Evolutionary conservation across 2,329 filamentous ascomycete genomes (phyloP), one percentile per base, ranked within the genome.

Genomic region (Colletotrichum neosansevieriae): DNA sequence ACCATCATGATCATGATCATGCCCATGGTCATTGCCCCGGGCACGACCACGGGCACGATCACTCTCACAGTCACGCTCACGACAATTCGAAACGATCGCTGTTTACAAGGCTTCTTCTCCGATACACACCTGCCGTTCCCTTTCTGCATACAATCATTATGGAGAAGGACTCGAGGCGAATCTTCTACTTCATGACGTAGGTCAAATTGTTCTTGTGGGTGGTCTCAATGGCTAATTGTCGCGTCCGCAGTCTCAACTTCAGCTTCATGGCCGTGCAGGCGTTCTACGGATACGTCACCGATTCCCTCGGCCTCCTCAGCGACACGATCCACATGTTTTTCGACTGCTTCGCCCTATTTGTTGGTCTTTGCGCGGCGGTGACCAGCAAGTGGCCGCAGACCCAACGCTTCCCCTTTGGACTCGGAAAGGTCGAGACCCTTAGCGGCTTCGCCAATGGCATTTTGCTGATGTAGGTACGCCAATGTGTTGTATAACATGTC

Each of bases 261-360:
- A 86, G 85, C 6, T 99, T 99, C 79, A 99, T 99, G 96, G 82
- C 92, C 38, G 89, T 99, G 1, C 96, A 99, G 75, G 92, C 94
- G 45, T 94, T 95, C 70, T 99, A 99, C 76, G 96, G 96, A 56
- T 97, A 96, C 74, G 82, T 96, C 11, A 98, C 94, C 3, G 94
- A 97, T 73, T 99, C 96, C 0, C 83, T 99, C 5, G 96, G 96
- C 3, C 85, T 99, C n/a, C 88, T 99, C 17, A 97, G 94, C 73
- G 96, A 99, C 79, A 98, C 94, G 75, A 96, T 99, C 71, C 96
- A 99, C 81, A 99, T 99, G 96, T 95, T 99, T 75, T 98, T 99
- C 74, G 96, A 99, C 80, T 99, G 96, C 73, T 90, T 98, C 40
- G 96, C 95, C 19, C 86, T 99, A 32, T 89, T 93, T 1, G 94